Conservation (phyloP, 2,329 filamentous ascomycete genomes). For the Epichloe uncinata region DNA sequence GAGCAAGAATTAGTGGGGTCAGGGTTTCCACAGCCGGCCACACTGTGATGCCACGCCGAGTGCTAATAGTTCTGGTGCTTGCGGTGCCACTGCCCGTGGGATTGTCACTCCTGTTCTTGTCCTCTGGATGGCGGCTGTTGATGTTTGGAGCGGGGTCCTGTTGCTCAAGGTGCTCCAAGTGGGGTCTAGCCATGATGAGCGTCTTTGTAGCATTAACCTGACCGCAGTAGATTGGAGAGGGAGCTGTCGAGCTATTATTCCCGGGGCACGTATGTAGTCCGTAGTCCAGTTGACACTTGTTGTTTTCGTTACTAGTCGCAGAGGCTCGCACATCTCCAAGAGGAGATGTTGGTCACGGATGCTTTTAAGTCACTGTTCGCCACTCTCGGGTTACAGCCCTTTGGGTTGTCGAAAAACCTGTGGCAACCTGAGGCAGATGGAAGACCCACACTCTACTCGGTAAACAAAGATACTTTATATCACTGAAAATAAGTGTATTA, state of each 20-base stretch:
- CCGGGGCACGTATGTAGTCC: no score
- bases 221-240: no score
- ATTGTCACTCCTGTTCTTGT: neutral
- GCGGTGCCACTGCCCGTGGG: neutral
- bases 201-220: neutral
- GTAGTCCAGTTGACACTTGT: neutral
- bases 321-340: neutral
- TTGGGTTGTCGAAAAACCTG: neutral
- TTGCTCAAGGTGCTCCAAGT: conserved; percentile 1
- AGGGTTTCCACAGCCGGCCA: conserved; percentile 24
- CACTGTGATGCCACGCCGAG: conserved; percentile 11
- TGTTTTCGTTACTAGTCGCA: neutral
- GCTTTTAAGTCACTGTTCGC: neutral
- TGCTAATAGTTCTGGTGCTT: neutral
- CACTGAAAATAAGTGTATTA: no score
- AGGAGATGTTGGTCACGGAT: neutral
- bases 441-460: no score
- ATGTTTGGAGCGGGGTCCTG: conserved; percentile 5
- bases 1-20: conserved; percentile 30
- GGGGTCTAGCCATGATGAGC: conserved; percentile 6
- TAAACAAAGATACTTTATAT: no score
- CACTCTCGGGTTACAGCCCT: no score
- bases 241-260: no score
- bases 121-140: neutral
- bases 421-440: no score